Conservation (phyloP, 352 stramenopile genomes). For the Pythium insidiosum region DNA sequence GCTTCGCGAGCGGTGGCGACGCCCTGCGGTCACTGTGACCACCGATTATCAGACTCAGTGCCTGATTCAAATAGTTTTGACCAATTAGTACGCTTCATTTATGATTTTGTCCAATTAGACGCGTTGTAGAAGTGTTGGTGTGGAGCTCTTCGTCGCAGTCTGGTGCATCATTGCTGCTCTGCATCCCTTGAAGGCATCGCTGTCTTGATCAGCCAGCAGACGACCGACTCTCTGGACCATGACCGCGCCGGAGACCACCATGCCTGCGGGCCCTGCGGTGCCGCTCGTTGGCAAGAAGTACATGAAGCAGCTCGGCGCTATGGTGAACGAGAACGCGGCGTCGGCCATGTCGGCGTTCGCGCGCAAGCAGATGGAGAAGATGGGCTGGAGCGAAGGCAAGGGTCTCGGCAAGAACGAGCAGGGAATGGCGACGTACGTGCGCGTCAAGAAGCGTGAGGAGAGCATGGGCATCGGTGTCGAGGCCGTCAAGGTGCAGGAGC, state of each 20-base stretch:
- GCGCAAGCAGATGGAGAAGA: slow-evolving; percentile 88
- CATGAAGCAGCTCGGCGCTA: slow-evolving; percentile 62
- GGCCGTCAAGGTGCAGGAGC: slow-evolving; percentile 53
- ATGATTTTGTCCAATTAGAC: too few relatives aligned
- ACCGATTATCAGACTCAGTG: background rate
- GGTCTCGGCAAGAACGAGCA: slow-evolving; percentile 94
- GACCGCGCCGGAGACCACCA: too few relatives aligned
- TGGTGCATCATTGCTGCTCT: too few relatives aligned
- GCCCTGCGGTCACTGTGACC: slow-evolving; percentile 14
- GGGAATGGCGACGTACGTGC: slow-evolving; percentile 90
- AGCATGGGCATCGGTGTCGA: slow-evolving; percentile 87
- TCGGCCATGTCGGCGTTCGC: slow-evolving; percentile 70
- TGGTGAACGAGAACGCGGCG: slow-evolving; percentile 72
- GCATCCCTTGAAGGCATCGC: too few relatives aligned
- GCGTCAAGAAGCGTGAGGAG: slow-evolving; percentile 91
- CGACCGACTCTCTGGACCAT: too few relatives aligned
- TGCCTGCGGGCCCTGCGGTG: slow-evolving; percentile 17
- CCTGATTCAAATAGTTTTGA: background rate
- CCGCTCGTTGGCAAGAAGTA: slow-evolving; percentile 83
- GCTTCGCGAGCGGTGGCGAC: slow-evolving; percentile 29
- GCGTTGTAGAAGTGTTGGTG: too few relatives aligned
- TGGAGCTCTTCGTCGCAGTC: too few relatives aligned
- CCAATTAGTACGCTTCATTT: background rate
- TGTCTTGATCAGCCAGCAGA: too few relatives aligned
- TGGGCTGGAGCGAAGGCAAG: slow-evolving; percentile 95